Conservation (phyloP, 257 asterid genomes). For the Plectranthus barbatus region DNA sequence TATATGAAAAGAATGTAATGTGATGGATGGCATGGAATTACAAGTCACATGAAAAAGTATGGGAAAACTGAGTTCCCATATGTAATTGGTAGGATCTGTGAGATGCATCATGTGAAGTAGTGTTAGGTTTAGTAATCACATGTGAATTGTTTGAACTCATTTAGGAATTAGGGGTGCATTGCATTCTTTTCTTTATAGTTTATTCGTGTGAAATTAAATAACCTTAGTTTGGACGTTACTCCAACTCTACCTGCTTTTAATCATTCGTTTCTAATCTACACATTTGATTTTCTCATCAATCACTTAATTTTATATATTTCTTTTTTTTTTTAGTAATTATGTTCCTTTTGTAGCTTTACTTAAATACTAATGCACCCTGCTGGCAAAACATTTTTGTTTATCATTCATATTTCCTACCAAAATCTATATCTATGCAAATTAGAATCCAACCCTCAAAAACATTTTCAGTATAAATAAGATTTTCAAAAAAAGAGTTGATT, state of each 20-base stretch:
- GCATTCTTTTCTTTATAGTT: not conserved
- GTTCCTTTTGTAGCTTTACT: not conserved
- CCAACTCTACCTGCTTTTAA: constrained; percentile 2
- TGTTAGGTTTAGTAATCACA: constrained; percentile 8
- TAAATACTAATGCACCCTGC: not conserved
- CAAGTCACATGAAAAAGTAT: not conserved
- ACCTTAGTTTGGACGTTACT: constrained; percentile 29
- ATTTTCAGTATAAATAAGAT: too few species aligned
- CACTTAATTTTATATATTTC: not conserved
- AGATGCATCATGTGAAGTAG: constrained; percentile 6
- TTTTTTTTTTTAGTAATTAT: not conserved
- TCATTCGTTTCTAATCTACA: constrained; percentile 9
- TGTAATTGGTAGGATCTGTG: not conserved
- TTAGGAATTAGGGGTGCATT: not conserved
- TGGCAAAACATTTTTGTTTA: too few species aligned
- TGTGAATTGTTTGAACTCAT: constrained; percentile 7
- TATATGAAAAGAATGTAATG: too few species aligned
- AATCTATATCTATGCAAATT: too few species aligned
- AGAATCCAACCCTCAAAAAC: too few species aligned
- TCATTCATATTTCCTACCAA: too few species aligned
- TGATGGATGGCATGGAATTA: not conserved
- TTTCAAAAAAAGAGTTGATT: too few species aligned
- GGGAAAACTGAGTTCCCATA: not conserved
- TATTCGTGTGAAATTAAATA: not conserved
- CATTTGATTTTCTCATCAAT: not conserved